Conservation (phyloP, 2,329 filamentous ascomycete species). For the Fusarium sp. region DNA sequence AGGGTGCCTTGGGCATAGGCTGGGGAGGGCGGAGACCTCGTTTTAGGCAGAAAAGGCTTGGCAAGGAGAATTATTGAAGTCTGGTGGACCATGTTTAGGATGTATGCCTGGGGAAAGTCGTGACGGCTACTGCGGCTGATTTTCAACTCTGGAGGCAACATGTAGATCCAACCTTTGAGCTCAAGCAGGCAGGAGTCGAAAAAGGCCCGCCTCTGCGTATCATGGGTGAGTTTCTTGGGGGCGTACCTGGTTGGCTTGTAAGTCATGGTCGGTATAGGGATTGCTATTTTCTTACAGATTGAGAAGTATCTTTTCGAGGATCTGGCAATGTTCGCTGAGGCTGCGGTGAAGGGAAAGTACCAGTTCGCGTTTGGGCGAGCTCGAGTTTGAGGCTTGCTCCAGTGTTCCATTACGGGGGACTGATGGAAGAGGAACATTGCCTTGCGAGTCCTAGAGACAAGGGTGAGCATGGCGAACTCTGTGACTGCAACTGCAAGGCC, state of each 20-base stretch:
- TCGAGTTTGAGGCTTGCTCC: background rate
- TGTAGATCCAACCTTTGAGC: background rate
- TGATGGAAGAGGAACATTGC: background rate
- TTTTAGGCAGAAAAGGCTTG: background rate
- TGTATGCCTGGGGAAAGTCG: background rate
- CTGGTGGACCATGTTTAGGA: background rate
- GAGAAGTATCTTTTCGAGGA: slow-evolving; percentile 19
- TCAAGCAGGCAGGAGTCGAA: background rate
- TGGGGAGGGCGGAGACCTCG: background rate
- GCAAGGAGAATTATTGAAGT: background rate
- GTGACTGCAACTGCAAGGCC: background rate
- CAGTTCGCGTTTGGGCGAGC: background rate
- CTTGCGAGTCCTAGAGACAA: background rate
- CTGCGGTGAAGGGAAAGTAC: background rate
- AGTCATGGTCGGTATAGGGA: background rate
- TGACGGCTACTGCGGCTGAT: background rate
- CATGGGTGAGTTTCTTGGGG: background rate
- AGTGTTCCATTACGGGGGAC: no score
- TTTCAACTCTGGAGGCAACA: background rate
- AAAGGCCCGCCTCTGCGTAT: background rate
- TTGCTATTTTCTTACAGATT: slow-evolving; percentile 4
- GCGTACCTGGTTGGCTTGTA: background rate
- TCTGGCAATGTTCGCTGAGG: slow-evolving; percentile 7
- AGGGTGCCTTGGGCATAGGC: background rate
- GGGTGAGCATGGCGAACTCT: background rate